phyloP scores from a whole-genome alignment of 2,329 filamentous ascomycete genomes.

The Acrocalymma vagum region DNA sequence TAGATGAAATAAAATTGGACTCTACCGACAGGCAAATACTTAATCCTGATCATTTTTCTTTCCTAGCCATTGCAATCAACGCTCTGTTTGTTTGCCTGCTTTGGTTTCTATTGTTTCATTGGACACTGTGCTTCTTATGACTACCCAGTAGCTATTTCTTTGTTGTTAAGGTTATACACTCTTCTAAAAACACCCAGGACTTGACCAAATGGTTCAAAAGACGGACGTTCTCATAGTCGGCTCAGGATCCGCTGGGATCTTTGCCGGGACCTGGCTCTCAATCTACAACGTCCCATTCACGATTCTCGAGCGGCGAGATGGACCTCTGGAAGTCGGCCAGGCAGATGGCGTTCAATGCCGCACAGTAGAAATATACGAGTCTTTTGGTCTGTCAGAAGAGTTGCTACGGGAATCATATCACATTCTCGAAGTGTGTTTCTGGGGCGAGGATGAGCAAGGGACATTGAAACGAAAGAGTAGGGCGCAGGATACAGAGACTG shows the following conservation, averaged over 20 bases:
- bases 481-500: constrained; percentile 65
- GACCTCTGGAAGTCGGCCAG: constrained; percentile 66
- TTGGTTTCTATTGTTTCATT: too few species aligned
- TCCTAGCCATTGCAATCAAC: too few species aligned
- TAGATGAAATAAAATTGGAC: too few species aligned
- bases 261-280: constrained; percentile 68
- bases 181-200: too few species aligned
- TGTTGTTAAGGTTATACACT: too few species aligned
- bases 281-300: constrained; percentile 64
- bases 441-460: constrained; percentile 44
- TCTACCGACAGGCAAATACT: too few species aligned
- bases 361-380: constrained; percentile 77
- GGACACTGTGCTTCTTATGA: too few species aligned
- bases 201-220: constrained; percentile 29
- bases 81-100: too few species aligned
- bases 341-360: constrained; percentile 73
- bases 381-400: constrained; percentile 71
- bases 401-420: constrained; percentile 72
- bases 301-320: constrained; percentile 65
- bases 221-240: constrained; percentile 68
- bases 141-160: too few species aligned
- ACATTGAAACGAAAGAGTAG: constrained; percentile 53
- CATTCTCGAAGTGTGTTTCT: constrained; percentile 69
- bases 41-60: too few species aligned
- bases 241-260: constrained; percentile 69